phyloP scores from a whole-genome alignment of 2,329 filamentous ascomycete species.

The Westerdykella sp. region DNA sequence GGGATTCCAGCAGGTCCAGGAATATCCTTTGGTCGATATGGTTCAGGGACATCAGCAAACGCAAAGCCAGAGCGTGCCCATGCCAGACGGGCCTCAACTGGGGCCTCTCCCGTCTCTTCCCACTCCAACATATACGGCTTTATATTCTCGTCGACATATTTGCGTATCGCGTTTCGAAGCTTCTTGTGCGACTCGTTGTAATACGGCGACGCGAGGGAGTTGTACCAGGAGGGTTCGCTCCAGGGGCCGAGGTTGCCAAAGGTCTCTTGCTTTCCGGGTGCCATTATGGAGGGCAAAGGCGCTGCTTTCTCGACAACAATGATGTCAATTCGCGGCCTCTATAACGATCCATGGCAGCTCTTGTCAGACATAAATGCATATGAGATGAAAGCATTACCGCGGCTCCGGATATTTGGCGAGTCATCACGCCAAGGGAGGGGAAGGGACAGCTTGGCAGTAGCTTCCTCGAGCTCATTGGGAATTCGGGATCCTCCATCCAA shows the following conservation, averaged over 20 bases:
- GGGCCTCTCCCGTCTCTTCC: conserved; percentile 49
- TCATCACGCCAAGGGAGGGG: conserved; percentile 1
- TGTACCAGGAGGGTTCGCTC: conserved; percentile 44
- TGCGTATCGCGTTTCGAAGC: conserved; percentile 52
- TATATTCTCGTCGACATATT: conserved; percentile 55
- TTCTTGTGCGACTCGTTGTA: conserved; percentile 57
- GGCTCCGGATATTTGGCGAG: neutral
- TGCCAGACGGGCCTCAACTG: conserved; percentile 40
- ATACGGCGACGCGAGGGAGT: conserved; percentile 51
- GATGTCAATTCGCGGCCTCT: neutral
- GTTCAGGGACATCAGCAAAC: conserved; percentile 41
- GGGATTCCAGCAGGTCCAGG: conserved; percentile 35
- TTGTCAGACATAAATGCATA: neutral
- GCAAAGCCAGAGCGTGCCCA: conserved; percentile 40
- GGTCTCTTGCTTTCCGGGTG: conserved; percentile 19
- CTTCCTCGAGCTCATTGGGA: no score
- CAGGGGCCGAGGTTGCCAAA: conserved; percentile 38
- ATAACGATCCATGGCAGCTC: neutral
- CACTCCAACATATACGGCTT: conserved; percentile 56
- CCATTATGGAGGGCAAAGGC: conserved; percentile 15
- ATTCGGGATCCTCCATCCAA: no score
- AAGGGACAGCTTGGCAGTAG: neutral
- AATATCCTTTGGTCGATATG: conserved; percentile 38
- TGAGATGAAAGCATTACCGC: neutral
- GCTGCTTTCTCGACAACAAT: conserved; percentile 4